phyloP scores from a whole-genome alignment of 108 stramenopile genomes.

The Cyclotella baltica region DNA sequence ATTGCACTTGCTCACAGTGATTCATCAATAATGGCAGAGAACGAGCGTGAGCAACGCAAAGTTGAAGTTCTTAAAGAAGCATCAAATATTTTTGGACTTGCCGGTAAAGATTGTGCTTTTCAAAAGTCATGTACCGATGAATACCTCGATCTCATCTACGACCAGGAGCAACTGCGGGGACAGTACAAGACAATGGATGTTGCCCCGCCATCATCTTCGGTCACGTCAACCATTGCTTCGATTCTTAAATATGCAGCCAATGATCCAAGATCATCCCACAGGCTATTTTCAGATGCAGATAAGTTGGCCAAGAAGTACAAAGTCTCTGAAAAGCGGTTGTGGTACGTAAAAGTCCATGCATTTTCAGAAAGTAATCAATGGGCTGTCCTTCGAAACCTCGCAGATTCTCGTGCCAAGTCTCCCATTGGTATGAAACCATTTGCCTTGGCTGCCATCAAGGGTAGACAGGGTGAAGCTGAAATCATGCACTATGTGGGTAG shows the following conservation, averaged over 20 bases:
- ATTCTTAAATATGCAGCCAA: slow-evolving; percentile 68
- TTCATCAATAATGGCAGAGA: slow-evolving; percentile 45
- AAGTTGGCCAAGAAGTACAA: slow-evolving; percentile 88
- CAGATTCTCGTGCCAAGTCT: slow-evolving; percentile 79
- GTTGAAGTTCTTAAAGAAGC: slow-evolving; percentile 61
- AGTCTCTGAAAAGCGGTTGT: slow-evolving; percentile 85
- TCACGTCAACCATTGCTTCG: slow-evolving; percentile 72
- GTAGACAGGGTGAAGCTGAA: slow-evolving; percentile 59
- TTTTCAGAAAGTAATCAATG: slow-evolving; percentile 81
- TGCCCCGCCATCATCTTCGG: slow-evolving; percentile 70
- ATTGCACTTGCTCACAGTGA: slow-evolving; percentile 46
- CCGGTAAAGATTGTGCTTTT: slow-evolving; percentile 75
- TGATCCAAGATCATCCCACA: slow-evolving; percentile 72
- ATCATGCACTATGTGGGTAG: slow-evolving; percentile 76
- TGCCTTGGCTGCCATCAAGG: slow-evolving; percentile 80
- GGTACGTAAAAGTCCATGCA: slow-evolving; percentile 85
- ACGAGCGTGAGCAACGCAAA: slow-evolving; percentile 25
- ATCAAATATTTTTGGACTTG: slow-evolving; percentile 74
- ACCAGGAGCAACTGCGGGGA: slow-evolving; percentile 76
- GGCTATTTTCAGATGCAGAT: slow-evolving; percentile 76
- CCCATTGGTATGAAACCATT: slow-evolving; percentile 89
- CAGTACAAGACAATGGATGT: slow-evolving; percentile 70
- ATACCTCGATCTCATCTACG: slow-evolving; percentile 70
- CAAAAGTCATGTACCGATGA: slow-evolving; percentile 85
- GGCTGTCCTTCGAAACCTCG: slow-evolving; percentile 69